These are phyloP conservation scores for Aspergillus avenaceus DNA, from an alignment of 495 filamentous ascomycete species.

Conservation along the genomic window DNA sequence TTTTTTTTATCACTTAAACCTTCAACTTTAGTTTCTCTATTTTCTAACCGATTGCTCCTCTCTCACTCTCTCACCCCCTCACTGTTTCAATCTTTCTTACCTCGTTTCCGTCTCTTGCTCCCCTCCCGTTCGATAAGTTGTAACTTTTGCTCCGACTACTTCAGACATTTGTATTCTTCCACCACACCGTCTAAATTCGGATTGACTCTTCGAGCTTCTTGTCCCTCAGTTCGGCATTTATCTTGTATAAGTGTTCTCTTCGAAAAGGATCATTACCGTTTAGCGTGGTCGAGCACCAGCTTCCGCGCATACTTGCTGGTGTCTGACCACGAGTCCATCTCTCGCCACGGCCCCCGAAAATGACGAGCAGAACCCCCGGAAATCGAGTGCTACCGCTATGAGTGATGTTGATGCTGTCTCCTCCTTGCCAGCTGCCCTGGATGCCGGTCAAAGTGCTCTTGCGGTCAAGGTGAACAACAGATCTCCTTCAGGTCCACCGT, in stretches of 20 bases:
- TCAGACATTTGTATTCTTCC: slow-evolving; percentile 10
- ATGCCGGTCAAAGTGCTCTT: slow-evolving; percentile 35
- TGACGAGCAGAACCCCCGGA: slow-evolving; percentile 44
- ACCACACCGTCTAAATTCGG: too few relatives aligned
- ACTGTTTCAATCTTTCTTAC: background rate
- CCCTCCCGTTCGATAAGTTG: too few relatives aligned
- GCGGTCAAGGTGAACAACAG: slow-evolving; percentile 31
- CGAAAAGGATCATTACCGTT: slow-evolving; percentile 5
- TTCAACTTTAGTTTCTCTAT: background rate
- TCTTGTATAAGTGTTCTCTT: too few relatives aligned
- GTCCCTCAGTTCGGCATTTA: too few relatives aligned
- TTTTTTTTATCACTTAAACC: slow-evolving; percentile 3
- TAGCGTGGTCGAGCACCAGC: slow-evolving; percentile 30
- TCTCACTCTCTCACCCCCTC: slow-evolving; percentile 2
- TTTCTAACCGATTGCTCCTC: slow-evolving; percentile 7
- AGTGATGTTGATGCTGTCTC: slow-evolving; percentile 47
- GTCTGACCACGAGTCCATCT: slow-evolving; percentile 30
- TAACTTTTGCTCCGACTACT: too few relatives aligned
- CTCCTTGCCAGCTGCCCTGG: slow-evolving; percentile 40
- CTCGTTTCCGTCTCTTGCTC: slow-evolving; percentile 9
- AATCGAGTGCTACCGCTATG: slow-evolving; percentile 48
- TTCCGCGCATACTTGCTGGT: slow-evolving; percentile 38
- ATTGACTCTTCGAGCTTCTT: too few relatives aligned
- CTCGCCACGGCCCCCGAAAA: slow-evolving; percentile 44
- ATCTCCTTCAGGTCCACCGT: slow-evolving; percentile 22